phyloP scores from a whole-genome alignment of 495 filamentous ascomycete species.

The Pyronema domesticum region DNA sequence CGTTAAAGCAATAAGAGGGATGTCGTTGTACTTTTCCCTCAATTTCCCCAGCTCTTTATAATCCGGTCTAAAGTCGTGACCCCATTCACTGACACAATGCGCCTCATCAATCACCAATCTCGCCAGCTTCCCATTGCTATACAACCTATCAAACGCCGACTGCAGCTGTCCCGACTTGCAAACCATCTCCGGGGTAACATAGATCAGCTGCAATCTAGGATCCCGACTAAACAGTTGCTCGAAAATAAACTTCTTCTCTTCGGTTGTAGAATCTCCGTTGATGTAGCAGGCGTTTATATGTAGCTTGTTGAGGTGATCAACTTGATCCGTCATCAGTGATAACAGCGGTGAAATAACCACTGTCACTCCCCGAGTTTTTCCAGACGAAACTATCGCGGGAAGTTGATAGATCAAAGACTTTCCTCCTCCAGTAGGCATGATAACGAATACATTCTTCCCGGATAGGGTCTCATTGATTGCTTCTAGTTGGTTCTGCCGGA shows the following conservation, averaged over 20 bases:
- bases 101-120: conserved; percentile 94
- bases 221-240: conserved; percentile 37
- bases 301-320: conserved; percentile 54
- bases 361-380: conserved; percentile 69
- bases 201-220: conserved; percentile 62
- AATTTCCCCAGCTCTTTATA: conserved; percentile 73
- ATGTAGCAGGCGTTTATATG: conserved; percentile 60
- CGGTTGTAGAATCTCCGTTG: conserved; percentile 49
- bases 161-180: conserved; percentile 52
- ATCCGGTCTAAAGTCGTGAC: conserved; percentile 93
- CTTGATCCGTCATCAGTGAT: conserved; percentile 93
- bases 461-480: conserved; percentile 83
- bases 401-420: conserved; percentile 96
- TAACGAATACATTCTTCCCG: conserved; percentile 76
- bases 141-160: conserved; percentile 41
- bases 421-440: conserved; percentile 96
- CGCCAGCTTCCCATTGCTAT: conserved; percentile 50
- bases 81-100: conserved; percentile 98
- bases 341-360: conserved; percentile 87
- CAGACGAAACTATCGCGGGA: conserved; percentile 65
- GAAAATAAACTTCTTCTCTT: conserved; percentile 42
- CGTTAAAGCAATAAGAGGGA: conserved; percentile 86
- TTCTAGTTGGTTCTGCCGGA: conserved; percentile 81
- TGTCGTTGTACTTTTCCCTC: conserved; percentile 46
- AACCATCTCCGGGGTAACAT: conserved; percentile 94